Evolutionary conservation across 805 yeast genomes (phyloP), one percentile per base, ranked within the genome.

Genomic region (Blastobotrys robertii): DNA sequence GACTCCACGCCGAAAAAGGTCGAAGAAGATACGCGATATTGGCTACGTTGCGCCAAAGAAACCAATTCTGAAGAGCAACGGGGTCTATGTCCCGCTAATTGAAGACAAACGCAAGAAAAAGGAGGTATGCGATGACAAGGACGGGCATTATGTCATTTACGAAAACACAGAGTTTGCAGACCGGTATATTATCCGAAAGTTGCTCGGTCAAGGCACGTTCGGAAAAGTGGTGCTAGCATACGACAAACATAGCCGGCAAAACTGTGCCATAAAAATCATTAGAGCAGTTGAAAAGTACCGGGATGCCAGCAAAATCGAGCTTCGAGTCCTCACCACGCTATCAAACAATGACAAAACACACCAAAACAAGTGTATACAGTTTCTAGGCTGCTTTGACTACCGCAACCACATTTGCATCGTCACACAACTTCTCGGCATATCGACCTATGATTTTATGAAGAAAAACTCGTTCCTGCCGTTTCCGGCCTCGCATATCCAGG

Each of bases 401-500:
- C 73, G 92, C 50, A 86, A 88, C 57, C 99, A 92, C 63, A 86
- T 92, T 36, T 88, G 97, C 66, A 77, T 92, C 43, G 94, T 92
- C 1, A 88, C 97, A 1, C 95, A 88, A 54, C 67, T 90, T 38
- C 69, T 85, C 47, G 87, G 87, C 51, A 81, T 81, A 42, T 82
- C 94, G 3, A 73, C 92, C 3, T 92, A 82, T 62, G 98, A 92
- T 63, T 92, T 90, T 52, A 69, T 87, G 74, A 88, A 87, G 50
- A 71, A 75, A 38, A 92, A 90, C 62, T 76, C 76, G 44, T 85
- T 84, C 57, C 73, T 80, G 34, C 84, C 95, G n/a, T 92, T 88
- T 61, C 97, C 97, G 0, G 95, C 95, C 0, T 74, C 84, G 4
- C 99, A 92, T 52, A 81, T 90, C 32, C 96, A 85, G 64, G 83